Evolutionary conservation across 1,139 yeast genomes (phyloP).

Genomic region (Yamadazyma buinensis): DNA sequence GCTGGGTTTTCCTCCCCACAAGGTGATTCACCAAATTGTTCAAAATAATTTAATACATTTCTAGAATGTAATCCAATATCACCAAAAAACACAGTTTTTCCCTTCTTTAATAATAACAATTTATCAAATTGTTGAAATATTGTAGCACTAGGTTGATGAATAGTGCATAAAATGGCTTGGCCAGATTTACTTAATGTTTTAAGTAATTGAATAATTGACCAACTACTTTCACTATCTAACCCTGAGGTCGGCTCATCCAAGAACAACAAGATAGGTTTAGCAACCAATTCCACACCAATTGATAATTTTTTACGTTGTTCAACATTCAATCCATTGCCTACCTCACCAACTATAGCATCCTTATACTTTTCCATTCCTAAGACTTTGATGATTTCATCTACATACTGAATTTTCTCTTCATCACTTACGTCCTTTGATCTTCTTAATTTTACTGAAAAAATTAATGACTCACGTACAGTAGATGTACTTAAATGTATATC

Average conservation of each 20-base stretch:
- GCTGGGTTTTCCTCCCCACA: slow-evolving; percentile 57
- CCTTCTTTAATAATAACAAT: slow-evolving; percentile 70
- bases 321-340: slow-evolving; percentile 75
- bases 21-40: slow-evolving; percentile 56
- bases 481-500: slow-evolving; percentile 61
- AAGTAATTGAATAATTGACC: slow-evolving; percentile 60
- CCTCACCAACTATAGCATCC: slow-evolving; percentile 68
- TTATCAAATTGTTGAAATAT: slow-evolving; percentile 62
- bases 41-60: slow-evolving; percentile 65
- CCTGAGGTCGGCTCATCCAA: slow-evolving; percentile 91
- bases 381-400: slow-evolving; percentile 23
- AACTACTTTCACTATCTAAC: slow-evolving; percentile 71
- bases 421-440: slow-evolving; percentile 43
- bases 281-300: slow-evolving; percentile 71
- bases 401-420: slow-evolving; percentile 20
- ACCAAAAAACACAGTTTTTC: slow-evolving; percentile 64
- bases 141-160: slow-evolving; percentile 79
- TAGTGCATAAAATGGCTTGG: slow-evolving; percentile 71
- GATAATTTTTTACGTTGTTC: slow-evolving; percentile 84
- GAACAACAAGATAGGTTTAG: slow-evolving; percentile 59
- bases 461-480: slow-evolving; percentile 73
- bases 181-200: slow-evolving; percentile 55
- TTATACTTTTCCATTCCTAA: slow-evolving; percentile 72
- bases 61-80: slow-evolving; percentile 66
- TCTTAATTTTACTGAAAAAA: slow-evolving; percentile 66